Conservation (phyloP, 2,329 filamentous ascomycete species). For the Fusarium sp. region DNA sequence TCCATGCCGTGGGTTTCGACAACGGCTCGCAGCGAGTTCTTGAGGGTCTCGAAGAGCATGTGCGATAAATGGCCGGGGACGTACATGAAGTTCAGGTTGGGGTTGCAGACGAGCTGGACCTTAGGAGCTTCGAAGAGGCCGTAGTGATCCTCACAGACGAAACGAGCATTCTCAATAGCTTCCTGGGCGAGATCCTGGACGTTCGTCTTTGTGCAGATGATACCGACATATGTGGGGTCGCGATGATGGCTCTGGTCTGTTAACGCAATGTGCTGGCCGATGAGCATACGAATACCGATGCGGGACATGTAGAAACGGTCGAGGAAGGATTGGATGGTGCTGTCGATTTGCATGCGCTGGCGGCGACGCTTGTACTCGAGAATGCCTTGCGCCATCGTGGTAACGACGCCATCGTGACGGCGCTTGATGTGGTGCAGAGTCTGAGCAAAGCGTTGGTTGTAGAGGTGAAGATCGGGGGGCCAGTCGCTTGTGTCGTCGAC, state of each 20-base stretch:
- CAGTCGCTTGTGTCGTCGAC: constrained; percentile 90
- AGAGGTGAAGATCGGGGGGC: constrained; percentile 94
- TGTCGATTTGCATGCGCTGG: constrained; percentile 98
- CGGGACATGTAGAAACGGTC: constrained; percentile 99
- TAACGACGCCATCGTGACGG: constrained; percentile 96
- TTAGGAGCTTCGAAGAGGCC: constrained; percentile 97
- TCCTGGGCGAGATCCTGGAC: constrained; percentile 95
- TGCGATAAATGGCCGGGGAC: constrained; percentile 98
- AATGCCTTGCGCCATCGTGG: constrained; percentile 97
- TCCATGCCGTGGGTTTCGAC: constrained; percentile 96
- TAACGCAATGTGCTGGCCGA: constrained; percentile 97
- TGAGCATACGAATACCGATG: constrained; percentile 98
- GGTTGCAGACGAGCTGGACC: constrained; percentile 95
- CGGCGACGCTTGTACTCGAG: constrained; percentile 97
- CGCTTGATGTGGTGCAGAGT: constrained; percentile 94
- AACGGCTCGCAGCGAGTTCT: constrained; percentile 96
- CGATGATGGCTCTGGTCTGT: constrained; percentile 91
- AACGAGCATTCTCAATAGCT: constrained; percentile 98
- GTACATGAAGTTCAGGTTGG: constrained; percentile 98
- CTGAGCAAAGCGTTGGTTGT: constrained; percentile 91
- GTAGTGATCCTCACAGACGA: constrained; percentile 98
- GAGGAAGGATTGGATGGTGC: constrained; percentile 96
- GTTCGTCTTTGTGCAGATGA: constrained; percentile 99
- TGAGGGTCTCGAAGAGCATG: constrained; percentile 99
- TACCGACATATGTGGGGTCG: constrained; percentile 95